Conservation (phyloP, 441 rosid species). For the Erysimum cheiri region DNA sequence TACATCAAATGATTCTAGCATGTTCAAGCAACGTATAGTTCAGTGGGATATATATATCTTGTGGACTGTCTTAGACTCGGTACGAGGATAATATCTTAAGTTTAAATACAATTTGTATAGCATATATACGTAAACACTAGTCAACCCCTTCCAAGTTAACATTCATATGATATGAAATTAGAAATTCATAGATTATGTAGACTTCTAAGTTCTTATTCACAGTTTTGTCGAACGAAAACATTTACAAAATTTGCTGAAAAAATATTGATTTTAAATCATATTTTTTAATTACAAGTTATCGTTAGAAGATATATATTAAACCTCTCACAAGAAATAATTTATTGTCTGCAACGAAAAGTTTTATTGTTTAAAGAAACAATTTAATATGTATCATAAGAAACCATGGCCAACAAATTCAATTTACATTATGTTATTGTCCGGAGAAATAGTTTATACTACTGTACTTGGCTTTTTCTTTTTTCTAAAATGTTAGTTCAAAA, state of each 20-base stretch:
- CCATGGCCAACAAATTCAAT: not conserved
- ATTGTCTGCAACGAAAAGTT: not conserved
- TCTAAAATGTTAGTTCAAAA: not conserved
- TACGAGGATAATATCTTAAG: constrained; percentile 19
- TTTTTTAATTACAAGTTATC: too few relatives aligned
- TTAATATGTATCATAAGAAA: not conserved
- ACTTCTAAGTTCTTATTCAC: not conserved
- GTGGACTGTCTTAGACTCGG: constrained; percentile 9
- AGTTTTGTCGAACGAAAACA: not conserved
- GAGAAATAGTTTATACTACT: not conserved
- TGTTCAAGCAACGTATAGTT: constrained; percentile 27
- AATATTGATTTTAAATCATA: not conserved
- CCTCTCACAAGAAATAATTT: too few relatives aligned
- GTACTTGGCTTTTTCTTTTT: not conserved
- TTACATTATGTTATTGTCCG: constrained; percentile 1
- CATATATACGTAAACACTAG: not conserved
- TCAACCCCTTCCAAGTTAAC: constrained; percentile 11
- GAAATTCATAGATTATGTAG: not conserved
- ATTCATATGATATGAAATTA: not conserved
- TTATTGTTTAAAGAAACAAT: not conserved
- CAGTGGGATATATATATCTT: not conserved
- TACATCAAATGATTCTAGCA: constrained; percentile 23
- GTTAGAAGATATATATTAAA: not conserved
- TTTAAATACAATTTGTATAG: not conserved
- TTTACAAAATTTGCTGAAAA: not conserved